These are phyloP conservation scores for Collybia nuda DNA, from an alignment of 768 basidiomycete genomes.

Conservation along the genomic window DNA sequence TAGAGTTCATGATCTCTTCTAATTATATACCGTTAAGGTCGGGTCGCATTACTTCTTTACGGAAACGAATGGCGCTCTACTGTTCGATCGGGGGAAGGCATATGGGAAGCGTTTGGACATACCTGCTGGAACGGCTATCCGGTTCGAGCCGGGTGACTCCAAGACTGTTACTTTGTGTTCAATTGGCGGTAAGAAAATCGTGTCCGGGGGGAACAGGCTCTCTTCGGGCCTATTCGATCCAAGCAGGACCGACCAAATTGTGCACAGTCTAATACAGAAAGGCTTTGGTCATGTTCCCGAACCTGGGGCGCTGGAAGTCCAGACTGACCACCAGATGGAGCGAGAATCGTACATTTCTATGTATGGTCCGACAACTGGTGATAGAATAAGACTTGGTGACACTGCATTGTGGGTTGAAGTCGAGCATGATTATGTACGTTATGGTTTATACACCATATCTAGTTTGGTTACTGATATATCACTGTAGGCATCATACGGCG, in stretches of 20 bases:
- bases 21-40: slow-evolving; percentile 46
- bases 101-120: slow-evolving; percentile 91
- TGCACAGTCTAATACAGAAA: slow-evolving; percentile 47
- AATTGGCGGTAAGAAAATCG: slow-evolving; percentile 68
- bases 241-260: slow-evolving; percentile 42
- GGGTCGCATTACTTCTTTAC: slow-evolving; percentile 96
- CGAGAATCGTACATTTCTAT: slow-evolving; percentile 84
- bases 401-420: slow-evolving; percentile 91
- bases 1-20: not conserved
- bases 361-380: slow-evolving; percentile 95
- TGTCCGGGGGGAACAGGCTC: slow-evolving; percentile 82
- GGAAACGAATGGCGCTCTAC: slow-evolving; percentile 80
- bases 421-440: slow-evolving; percentile 72
- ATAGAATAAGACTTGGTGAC: slow-evolving; percentile 88
- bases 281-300: slow-evolving; percentile 75
- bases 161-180: slow-evolving; percentile 83
- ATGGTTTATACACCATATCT: slow-evolving; percentile 1
- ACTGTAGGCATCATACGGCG: slow-evolving; percentile 80
- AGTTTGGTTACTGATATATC: not conserved
- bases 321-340: slow-evolving; percentile 53
- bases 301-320: slow-evolving; percentile 55
- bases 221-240: slow-evolving; percentile 54
- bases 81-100: slow-evolving; percentile 79
- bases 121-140: slow-evolving; percentile 90
- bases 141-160: slow-evolving; percentile 92